Conservation (phyloP, 2,329 filamentous ascomycete genomes). For the Thielaviopsis punctulata region DNA sequence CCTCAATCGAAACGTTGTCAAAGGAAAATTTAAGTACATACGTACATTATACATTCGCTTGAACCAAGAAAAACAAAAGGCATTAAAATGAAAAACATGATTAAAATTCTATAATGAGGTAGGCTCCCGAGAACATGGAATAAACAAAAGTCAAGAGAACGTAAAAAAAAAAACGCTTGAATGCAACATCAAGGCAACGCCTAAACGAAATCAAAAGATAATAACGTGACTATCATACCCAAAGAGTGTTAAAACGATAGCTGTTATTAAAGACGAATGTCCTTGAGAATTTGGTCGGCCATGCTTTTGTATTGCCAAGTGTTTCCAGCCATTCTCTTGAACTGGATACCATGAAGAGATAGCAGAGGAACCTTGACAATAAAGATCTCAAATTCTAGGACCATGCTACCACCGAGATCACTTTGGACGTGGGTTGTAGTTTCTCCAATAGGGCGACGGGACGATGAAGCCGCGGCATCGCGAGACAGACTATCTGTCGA, state of each 20-base stretch:
- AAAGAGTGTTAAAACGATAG: background rate
- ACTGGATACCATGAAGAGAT: conserved; percentile 86
- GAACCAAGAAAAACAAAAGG: background rate
- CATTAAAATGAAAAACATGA: background rate
- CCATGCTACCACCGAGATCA: conserved; percentile 69
- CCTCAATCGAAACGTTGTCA: too few relatives aligned
- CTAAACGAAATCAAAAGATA: background rate
- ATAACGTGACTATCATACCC: too few relatives aligned
- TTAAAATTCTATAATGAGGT: background rate
- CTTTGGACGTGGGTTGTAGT: conserved; percentile 85
- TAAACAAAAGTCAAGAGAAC: background rate
- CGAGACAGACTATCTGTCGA: conserved; percentile 58
- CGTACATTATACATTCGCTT: background rate
- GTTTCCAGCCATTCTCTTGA: conserved; percentile 88
- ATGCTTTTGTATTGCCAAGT: conserved; percentile 99
- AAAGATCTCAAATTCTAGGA: conserved; percentile 83
- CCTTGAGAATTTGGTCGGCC: conserved; percentile 85
- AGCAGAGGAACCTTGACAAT: conserved; percentile 95
- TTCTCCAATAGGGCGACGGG: conserved; percentile 42
- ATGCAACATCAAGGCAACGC: too few relatives aligned
- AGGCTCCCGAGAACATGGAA: background rate
- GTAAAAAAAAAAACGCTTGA: background rate
- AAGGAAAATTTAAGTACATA: too few relatives aligned
- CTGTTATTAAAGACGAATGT: conserved; percentile 43
- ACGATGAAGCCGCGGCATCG: conserved; percentile 32